Base-by-base conservation (phyloP, 2,329 filamentous ascomycete genomes). In the Byssothecium circinans region DNA sequence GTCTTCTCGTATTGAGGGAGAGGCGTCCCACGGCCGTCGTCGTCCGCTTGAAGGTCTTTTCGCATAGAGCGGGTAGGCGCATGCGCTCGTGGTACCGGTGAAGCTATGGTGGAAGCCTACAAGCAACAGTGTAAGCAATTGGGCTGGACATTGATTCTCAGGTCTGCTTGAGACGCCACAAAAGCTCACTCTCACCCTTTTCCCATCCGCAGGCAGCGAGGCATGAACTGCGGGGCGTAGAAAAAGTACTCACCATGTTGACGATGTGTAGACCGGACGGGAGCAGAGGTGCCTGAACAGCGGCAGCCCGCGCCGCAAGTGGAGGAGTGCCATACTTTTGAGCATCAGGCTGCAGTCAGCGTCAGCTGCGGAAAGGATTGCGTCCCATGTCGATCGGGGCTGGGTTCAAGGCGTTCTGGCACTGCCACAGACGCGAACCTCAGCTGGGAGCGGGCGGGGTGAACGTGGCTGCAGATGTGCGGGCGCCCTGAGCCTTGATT, bases 1-100 rank as follows among this genome's bases (percentile, higher is more conserved):
- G 57, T 58, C 51, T 62, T 60, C 23, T 65, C 60, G 43, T 64
- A 64, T 23, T 62, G 57, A 2, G 62, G 62, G 14, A 64, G 56
- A 19, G 62, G 61, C 8, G 63, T 64, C 2, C 54, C 54, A 35
- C 62, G 57, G 4, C 60, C 61, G 25, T 53, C 41, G 35, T 57
- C 51, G 33, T 52, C 25, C 12, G 51, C 52, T 14, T 43, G 37
- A 27, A 52, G 2, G 36, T 57, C 56, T 41, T 58, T 58, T 20
- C 33, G 47, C 17, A 35, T 43, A 14, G 41, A 42, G 8, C 20
- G 47, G n/a, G 25, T 43, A 11, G 45, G 36, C 25, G 40, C 32
- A 45, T 49, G 54, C 34, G 43, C 52, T 30, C 54, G 51, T 23
- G 61, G 56, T 2, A 52, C 35, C 8, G 60, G 61, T 39, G 58